Conservation (phyloP, 2,329 filamentous ascomycete genomes). For the Tolypocladium inflatum region DNA sequence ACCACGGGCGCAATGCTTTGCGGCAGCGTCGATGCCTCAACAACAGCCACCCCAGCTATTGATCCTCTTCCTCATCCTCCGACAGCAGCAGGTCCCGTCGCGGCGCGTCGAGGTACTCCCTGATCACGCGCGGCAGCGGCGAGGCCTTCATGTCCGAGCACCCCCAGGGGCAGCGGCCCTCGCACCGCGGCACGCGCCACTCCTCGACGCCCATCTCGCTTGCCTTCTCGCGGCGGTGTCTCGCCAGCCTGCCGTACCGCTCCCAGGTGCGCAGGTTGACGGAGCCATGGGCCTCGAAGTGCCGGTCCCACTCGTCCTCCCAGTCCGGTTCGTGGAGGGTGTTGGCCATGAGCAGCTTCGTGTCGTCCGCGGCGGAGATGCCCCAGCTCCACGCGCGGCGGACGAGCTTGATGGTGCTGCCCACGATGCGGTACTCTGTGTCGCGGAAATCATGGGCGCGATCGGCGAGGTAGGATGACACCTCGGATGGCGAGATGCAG, state of each 20-base stretch:
- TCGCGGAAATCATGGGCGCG: conserved; percentile 1
- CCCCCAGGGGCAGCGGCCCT: conserved; percentile 5
- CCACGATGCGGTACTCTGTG: conserved; percentile 7
- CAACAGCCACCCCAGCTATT: not conserved
- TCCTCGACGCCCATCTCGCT: conserved; percentile 1
- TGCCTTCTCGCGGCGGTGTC: conserved; percentile 10
- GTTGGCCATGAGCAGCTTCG: conserved; percentile 11
- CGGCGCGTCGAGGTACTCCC: not conserved
- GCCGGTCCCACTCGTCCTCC: conserved; percentile 12
- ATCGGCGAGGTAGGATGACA: conserved; percentile 4
- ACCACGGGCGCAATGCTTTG: not conserved
- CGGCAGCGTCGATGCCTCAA: not conserved
- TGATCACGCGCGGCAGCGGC: conserved; percentile 1
- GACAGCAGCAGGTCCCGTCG: not conserved
- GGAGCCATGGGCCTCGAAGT: conserved; percentile 8
- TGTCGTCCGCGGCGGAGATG: conserved; percentile 5
- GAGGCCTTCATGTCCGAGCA: conserved; percentile 3
- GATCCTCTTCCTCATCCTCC: not conserved
- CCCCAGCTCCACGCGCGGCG: conserved; percentile 9
- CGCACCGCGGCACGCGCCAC: conserved; percentile 3
- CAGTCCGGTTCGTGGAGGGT: conserved; percentile 11
- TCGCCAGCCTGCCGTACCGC: conserved; percentile 12
- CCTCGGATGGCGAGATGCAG: conserved; percentile 4
- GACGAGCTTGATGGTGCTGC: conserved; percentile 7
- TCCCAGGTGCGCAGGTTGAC: conserved; percentile 15